Percentiles rank a stretch among this genome's conserved stretches.
phyloP scores from a whole-genome alignment of 1,139 yeast species.

The Suhomyces anneliseae region DNA sequence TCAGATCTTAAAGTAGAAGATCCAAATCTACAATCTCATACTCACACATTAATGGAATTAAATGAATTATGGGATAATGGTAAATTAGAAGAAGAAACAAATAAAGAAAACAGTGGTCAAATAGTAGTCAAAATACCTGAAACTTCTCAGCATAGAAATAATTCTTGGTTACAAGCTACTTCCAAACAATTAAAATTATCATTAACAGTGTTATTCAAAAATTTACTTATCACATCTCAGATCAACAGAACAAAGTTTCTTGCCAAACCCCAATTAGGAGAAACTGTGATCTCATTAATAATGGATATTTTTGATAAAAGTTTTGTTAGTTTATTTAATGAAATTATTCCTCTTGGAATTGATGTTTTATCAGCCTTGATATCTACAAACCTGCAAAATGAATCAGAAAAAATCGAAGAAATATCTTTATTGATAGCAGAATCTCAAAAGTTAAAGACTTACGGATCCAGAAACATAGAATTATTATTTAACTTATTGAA shows the following conservation, averaged over 20 bases:
- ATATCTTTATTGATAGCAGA: constrained; percentile 1
- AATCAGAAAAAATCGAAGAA: constrained; percentile 2
- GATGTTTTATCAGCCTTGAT: constrained; percentile 31
- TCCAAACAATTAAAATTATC: constrained; percentile 57
- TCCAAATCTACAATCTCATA: not conserved
- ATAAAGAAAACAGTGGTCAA: constrained; percentile 6
- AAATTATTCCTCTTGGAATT: constrained; percentile 31
- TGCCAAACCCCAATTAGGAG: constrained; percentile 24
- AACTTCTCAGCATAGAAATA: constrained; percentile 37
- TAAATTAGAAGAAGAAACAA: constrained; percentile 7
- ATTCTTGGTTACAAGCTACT: constrained; percentile 66
- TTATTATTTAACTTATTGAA: constrained; percentile 12
- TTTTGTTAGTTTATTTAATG: constrained; percentile 32
- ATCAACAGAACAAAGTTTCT: constrained; percentile 19
- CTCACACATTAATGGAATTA: constrained; percentile 15
- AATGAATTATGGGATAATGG: constrained; percentile 20
- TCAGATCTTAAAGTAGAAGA: constrained; percentile 19
- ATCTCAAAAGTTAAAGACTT: not conserved
- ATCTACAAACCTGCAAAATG: constrained; percentile 5
- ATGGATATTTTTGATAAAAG: constrained; percentile 27
- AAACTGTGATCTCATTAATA: constrained; percentile 25
- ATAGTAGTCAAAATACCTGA: constrained; percentile 4
- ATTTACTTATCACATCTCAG: constrained; percentile 17
- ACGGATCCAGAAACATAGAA: constrained; percentile 5
- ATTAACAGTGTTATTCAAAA: constrained; percentile 34